These are phyloP conservation scores for Polytrichum commune DNA, from an alignment of 225 moss, liverwort and hornwort genomes.

Conservation along the genomic window DNA sequence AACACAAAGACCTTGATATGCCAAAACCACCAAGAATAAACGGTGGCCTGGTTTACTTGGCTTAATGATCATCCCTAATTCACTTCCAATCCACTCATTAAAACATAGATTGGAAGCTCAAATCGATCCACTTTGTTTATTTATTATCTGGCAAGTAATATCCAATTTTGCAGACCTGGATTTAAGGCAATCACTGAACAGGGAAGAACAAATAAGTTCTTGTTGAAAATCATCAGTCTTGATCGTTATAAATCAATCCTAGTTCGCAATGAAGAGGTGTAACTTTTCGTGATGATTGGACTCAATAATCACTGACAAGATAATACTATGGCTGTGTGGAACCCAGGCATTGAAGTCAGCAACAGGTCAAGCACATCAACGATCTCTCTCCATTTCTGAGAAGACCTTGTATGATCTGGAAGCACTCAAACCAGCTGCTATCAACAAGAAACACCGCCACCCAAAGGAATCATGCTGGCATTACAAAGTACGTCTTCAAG, in stretches of 20 bases:
- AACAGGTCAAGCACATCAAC: slow-evolving; percentile 1
- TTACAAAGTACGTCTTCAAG: slow-evolving; percentile 6
- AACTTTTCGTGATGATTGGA: not conserved
- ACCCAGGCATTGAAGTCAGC: slow-evolving; percentile 5
- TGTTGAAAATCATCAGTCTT: not conserved
- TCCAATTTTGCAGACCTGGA: too few species aligned
- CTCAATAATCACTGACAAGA: too few species aligned
- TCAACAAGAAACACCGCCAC: not conserved
- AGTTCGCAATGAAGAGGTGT: not conserved
- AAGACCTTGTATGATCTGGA: slow-evolving; percentile 7
- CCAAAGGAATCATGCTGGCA: slow-evolving; percentile 3
- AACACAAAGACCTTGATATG: too few species aligned
- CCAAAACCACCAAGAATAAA: not conserved
- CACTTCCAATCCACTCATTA: not conserved
- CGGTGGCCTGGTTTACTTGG: not conserved
- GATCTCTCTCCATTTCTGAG: slow-evolving; percentile 1
- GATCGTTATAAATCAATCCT: not conserved
- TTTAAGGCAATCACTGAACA: not conserved
- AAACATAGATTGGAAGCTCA: not conserved
- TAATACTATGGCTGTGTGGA: not conserved
- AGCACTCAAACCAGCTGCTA: slow-evolving; percentile 2
- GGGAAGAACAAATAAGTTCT: not conserved
- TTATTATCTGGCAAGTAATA: too few species aligned
- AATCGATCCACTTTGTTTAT: too few species aligned
- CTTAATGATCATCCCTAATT: not conserved